Base-by-base conservation (phyloP, 768 basidiomycete species). In the Glaciozyma antarctica region DNA sequence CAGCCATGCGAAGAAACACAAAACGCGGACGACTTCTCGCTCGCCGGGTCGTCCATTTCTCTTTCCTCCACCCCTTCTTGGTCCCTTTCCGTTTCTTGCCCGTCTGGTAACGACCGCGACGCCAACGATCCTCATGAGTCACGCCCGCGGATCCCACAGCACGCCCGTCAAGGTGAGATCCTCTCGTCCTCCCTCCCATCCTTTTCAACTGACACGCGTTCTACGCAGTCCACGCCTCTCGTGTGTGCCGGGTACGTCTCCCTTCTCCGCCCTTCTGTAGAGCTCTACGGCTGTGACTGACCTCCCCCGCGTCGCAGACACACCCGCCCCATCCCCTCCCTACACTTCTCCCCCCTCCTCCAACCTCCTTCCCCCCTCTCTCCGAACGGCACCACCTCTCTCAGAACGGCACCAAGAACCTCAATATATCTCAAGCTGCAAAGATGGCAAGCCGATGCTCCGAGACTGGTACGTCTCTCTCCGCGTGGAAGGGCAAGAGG, bases 401-500 rank as follows among this genome's bases (percentile, higher is more conserved):
- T 82, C 2, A 26, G 0, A 21, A 51, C 22, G 15, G 30, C 5
- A n/a, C 64, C 5, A 8, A 90, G 28, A 93, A 97, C 77, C 83
- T 84, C 68, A 85, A 52, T 98, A 86, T 78, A 87, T 97, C 74
- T 97, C 93, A 63, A 88, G 88, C 73, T 98, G 95, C 81, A 99
- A 98, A 79, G 95, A 98, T 81, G 95, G 95, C 43, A 97, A 91
- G 73, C 93, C 91, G 17, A 73, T 73, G 68, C 62, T 73, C 12
- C 60, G 72, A 0, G 72, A 74, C 63, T 69, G 68, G 58, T 63
- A 8, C 43, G 19, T 47, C 55, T 32, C 12, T 17, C 44, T 55
- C 19, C 1, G 43, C 32, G 45, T 28, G 26, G 34, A 45, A 41
- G 47, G 26, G 44, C 24, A 16, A 34, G 28, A 49, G 21, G 5